Evolutionary conservation across 306 rosid genomes (phyloP), one percentile per base, ranked within the genome.

Genomic region (Mimosa pudica): DNA sequence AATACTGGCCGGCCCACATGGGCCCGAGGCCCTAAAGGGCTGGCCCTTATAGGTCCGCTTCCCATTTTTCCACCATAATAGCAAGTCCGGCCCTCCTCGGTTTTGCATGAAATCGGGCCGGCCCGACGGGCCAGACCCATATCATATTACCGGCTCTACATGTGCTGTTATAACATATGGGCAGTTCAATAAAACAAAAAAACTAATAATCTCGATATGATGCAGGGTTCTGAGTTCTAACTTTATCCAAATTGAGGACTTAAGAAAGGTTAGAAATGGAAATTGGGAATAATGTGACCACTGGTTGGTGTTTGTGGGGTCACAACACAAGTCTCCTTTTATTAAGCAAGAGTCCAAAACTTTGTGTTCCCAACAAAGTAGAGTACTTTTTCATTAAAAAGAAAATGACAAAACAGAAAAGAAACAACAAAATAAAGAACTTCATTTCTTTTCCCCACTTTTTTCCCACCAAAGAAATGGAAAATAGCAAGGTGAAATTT

Each of bases 301-400:
- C 3, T 77, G 46, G 81, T 73, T 75, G 77, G 12, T 1, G 73
- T 10, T 2, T 70, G 81, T 78, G 85, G 89, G 85, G 79, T 64
- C 66, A 68, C 49, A 8, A 74, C 66, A 68, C 49, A 8, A 74
- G 70, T 47, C 36, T 48, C 54, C 70, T 75, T 82, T 65, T 55
- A 44, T 4, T 32, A n/a, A 62, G 64, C 42, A 74, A 74, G 77
- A 73, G 77, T 52, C 70, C 83, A 77, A 70, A 77, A 67, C 52
- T 35, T 60, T 24, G 65, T 3, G 20, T 24, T 3, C 7, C 13
- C 44, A 33, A 77, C 80, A 77, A 46, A 62, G 46, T 13, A 69
- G 14, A 63, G 70, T 74, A 57, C 55, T 54, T 60, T 58, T 54
- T n/a, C 61, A 16, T 55, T 0, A 55, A 55, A 16, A 54, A 55